Conservation (phyloP, 306 rosid genomes). For the Cucurbita ficifolia region DNA sequence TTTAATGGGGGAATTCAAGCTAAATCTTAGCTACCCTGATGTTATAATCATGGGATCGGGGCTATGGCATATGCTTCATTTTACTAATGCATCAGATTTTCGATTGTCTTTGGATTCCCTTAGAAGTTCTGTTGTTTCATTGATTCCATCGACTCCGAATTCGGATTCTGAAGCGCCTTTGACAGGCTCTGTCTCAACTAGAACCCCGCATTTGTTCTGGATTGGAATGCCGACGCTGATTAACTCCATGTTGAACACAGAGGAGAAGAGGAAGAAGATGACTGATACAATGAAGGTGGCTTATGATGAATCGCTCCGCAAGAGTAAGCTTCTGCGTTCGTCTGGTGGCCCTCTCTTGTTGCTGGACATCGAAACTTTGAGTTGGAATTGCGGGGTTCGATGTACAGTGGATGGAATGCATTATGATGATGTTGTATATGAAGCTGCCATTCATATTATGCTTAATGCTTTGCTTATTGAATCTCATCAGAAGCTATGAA, state of each 20-base stretch:
- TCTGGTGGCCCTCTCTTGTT: constrained; percentile 62
- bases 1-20: constrained; percentile 31
- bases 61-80: constrained; percentile 76
- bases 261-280: constrained; percentile 82
- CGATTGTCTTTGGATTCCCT: constrained; percentile 22
- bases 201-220: constrained; percentile 78
- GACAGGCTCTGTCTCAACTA: constrained; percentile 26
- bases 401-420: constrained; percentile 96
- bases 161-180: constrained; percentile 24
- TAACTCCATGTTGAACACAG: constrained; percentile 72
- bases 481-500: constrained; percentile 88
- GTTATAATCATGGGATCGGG: constrained; percentile 73
- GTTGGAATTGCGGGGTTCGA: constrained; percentile 84
- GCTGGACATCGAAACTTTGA: constrained; percentile 60
- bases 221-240: constrained; percentile 68
- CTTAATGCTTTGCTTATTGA: constrained; percentile 82
- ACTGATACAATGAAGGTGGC: constrained; percentile 38
- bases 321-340: constrained; percentile 39
- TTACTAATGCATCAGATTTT: constrained; percentile 49
- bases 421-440: constrained; percentile 61
- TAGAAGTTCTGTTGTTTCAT: constrained; percentile 30
- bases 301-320: constrained; percentile 37
- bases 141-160: constrained; percentile 44
- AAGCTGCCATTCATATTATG: constrained; percentile 66
- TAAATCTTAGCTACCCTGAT: constrained; percentile 52